Percentiles rank a stretch among this genome's conserved stretches.
phyloP scores from a whole-genome alignment of 306 rosid species.

The Rubus parviflorus region DNA sequence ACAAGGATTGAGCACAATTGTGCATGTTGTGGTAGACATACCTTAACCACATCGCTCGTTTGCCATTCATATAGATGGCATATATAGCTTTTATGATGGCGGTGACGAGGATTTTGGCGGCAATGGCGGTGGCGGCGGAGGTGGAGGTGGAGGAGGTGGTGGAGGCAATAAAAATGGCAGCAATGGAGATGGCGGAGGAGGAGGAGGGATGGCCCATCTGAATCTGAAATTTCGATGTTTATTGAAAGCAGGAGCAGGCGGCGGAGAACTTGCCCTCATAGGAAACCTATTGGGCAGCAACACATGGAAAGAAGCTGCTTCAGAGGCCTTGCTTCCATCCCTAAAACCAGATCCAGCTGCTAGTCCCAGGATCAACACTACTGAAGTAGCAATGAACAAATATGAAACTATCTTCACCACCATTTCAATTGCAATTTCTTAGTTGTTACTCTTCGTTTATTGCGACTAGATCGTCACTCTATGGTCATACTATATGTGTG shows the following conservation, averaged over 20 bases:
- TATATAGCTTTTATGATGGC: background rate
- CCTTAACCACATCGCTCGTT: background rate
- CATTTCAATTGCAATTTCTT: background rate
- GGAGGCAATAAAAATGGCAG: background rate
- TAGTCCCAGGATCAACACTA: background rate
- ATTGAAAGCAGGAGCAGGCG: background rate
- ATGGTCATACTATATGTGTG: background rate
- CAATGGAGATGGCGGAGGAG: background rate
- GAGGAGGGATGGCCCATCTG: background rate
- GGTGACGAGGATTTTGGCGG: background rate
- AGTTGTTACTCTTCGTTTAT: background rate
- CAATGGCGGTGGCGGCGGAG: background rate
- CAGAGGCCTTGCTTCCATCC: background rate
- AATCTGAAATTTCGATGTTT: background rate
- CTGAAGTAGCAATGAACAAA: background rate
- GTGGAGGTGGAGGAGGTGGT: background rate
- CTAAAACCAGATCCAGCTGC: background rate
- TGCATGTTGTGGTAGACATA: background rate
- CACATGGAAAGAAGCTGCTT: background rate
- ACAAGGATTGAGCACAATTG: no score
- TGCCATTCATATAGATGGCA: background rate
- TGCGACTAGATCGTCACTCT: no score
- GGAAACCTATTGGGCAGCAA: background rate
- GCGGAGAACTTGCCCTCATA: background rate
- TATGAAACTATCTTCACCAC: background rate